These are phyloP conservation scores for Medicago lupulina DNA, from an alignment of 306 rosid species.

Conservation along the genomic window DNA sequence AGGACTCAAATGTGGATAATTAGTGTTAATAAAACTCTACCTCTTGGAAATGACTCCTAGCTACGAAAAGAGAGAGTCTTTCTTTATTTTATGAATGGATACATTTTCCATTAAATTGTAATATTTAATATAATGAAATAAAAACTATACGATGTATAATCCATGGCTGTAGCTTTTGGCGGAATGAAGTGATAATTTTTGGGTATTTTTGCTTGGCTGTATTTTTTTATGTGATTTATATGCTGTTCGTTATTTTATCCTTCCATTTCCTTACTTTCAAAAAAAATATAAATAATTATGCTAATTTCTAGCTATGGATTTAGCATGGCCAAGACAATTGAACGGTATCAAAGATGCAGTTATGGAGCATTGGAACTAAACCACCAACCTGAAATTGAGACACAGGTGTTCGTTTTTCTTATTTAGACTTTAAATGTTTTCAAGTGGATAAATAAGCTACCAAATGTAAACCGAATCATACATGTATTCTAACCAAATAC, in stretches of 20 bases:
- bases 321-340: conserved; percentile 76
- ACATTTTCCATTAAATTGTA: too few relatives aligned
- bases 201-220: neutral
- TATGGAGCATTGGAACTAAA: conserved; percentile 62
- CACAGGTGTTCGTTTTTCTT: conserved; percentile 55
- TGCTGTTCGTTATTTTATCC: neutral
- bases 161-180: neutral
- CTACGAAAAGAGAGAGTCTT: too few relatives aligned
- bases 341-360: conserved; percentile 65
- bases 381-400: conserved; percentile 56
- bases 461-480: neutral
- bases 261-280: neutral
- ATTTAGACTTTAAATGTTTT: neutral
- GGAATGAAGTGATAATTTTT: neutral
- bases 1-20: too few relatives aligned
- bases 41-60: too few relatives aligned
- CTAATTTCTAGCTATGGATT: conserved; percentile 22
- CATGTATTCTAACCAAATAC: too few relatives aligned
- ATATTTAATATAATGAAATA: too few relatives aligned
- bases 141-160: too few relatives aligned
- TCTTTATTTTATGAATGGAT: too few relatives aligned
- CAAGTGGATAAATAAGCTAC: neutral
- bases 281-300: neutral
- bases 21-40: too few relatives aligned
- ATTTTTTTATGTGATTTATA: conserved; percentile 18